Evolutionary conservation across 805 yeast genomes (phyloP).

Genomic region (Helenozyma baotianmanensis): DNA sequence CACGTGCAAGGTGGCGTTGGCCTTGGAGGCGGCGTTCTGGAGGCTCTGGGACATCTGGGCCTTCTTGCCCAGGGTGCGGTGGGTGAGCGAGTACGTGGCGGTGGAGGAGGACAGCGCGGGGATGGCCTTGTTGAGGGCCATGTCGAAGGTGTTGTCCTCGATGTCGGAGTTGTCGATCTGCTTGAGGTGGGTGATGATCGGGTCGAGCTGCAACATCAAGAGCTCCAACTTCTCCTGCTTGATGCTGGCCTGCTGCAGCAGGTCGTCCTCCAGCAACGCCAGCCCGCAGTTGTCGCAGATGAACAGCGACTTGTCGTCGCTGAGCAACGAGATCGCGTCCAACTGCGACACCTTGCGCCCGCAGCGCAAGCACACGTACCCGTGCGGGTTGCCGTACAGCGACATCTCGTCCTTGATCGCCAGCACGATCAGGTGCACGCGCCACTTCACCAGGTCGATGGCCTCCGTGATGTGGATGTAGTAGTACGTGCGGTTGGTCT

Average conservation of each 20-base stretch:
- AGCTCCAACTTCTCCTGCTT: constrained; percentile 78
- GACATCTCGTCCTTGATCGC: constrained; percentile 76
- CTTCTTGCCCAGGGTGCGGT: constrained; percentile 33
- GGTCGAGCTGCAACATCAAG: constrained; percentile 86
- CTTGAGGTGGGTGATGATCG: constrained; percentile 76
- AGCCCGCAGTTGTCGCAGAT: constrained; percentile 81
- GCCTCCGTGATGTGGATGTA: constrained; percentile 90
- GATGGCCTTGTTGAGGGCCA: constrained; percentile 69
- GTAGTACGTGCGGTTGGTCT: constrained; percentile 73
- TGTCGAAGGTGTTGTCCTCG: constrained; percentile 39
- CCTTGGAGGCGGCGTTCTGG: constrained; percentile 51
- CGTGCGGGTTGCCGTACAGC: constrained; percentile 86
- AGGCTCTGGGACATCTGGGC: constrained; percentile 28
- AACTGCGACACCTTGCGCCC: constrained; percentile 74
- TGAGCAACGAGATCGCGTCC: constrained; percentile 79
- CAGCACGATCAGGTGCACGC: constrained; percentile 81
- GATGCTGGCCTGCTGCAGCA: constrained; percentile 72
- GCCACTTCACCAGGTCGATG: constrained; percentile 94
- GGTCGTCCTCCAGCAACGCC: constrained; percentile 79
- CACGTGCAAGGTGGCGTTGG: constrained; percentile 85
- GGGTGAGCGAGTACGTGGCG: constrained; percentile 65
- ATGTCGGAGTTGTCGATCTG: constrained; percentile 38
- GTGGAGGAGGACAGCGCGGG: constrained; percentile 74
- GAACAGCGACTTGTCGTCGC: constrained; percentile 77
- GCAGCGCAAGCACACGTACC: constrained; percentile 87